A percentile compares a stretch with the other conserved stretches of the same genome.
These are phyloP conservation scores for Oenanthe sinensis DNA, from an alignment of 129 eudicot species.

Conservation along the genomic window DNA sequence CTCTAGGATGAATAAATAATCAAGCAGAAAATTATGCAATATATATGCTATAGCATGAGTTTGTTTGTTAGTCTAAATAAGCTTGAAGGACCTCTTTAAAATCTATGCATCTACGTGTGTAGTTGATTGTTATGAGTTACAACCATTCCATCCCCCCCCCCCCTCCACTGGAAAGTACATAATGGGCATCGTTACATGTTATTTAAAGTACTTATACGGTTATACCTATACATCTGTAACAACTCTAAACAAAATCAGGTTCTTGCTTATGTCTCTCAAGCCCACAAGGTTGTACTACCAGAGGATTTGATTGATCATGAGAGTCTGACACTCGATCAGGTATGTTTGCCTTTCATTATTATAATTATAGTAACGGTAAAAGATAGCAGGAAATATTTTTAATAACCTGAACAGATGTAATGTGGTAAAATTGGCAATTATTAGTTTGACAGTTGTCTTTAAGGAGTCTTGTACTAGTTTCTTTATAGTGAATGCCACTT, in stretches of 20 bases:
- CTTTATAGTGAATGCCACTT: too few relatives aligned
- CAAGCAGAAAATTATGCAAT: neutral
- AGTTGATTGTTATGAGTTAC: neutral
- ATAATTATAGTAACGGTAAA: too few relatives aligned
- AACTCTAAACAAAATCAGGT: slow-evolving; percentile 32
- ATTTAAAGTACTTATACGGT: too few relatives aligned
- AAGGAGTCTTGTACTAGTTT: too few relatives aligned
- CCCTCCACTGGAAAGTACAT: too few relatives aligned
- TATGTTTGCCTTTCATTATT: neutral
- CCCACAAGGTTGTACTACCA: slow-evolving; percentile 76
- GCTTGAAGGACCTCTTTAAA: neutral
- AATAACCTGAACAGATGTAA: too few relatives aligned
- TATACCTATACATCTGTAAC: neutral
- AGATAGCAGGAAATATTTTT: too few relatives aligned
- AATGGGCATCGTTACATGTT: too few relatives aligned
- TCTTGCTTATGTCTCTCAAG: slow-evolving; percentile 90
- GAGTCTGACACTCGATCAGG: slow-evolving; percentile 76
- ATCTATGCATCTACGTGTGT: neutral
- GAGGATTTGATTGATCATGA: slow-evolving; percentile 70
- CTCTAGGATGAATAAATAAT: neutral
- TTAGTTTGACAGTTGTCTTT: too few relatives aligned
- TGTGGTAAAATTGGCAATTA: too few relatives aligned
- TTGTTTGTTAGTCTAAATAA: neutral
- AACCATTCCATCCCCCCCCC: too few relatives aligned
- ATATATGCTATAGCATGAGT: neutral